Evolutionary conservation across 2,329 filamentous ascomycete genomes (phyloP), one percentile per base, ranked within the genome.

Genomic region (Phymatotrichopsis omnivora): DNA sequence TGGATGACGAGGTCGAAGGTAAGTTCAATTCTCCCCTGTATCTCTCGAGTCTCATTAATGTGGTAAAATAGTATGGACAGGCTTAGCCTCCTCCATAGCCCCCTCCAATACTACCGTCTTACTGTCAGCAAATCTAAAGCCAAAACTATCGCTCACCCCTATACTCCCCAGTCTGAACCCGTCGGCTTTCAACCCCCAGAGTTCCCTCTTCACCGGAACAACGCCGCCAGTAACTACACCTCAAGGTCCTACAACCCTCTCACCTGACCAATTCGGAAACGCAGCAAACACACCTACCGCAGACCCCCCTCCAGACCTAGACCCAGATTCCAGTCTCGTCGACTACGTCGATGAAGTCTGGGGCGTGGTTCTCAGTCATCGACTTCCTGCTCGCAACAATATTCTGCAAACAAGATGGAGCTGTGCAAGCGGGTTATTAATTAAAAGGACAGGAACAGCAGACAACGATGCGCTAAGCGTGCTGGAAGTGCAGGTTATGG

Each of bases 311-410:
- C 54, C 62, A 12, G 71, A 76, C 56, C 65, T 71, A 35, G 76
- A 81, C 47, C 68, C 69, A 1, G 82, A 87, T 46, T 75, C 80
- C 1, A 74, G 80, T 16, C 72, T 93, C 8, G 66, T 83, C 14
- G 83, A 91, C 58, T 64, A 75, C 2, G 78, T 77, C 1, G 84
- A 91, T 57, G 80, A 84, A 52, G 81, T 75, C 0, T 89, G 81
- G 79, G 82, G 79, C 16, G 73, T 82, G 4, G 68, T 91, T 12
- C 70, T 83, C 80, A 85, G 59, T 70, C 48, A 41, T 30, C 53
- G 27, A 47, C 53, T 33, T 49, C 30, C 11, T 45, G 10, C 37
- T 41, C 8, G 35, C 44, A 19, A 34, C 42, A 29, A 45, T 48
- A 19, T 44, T 43, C 19, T 23, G 45, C 7, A 78, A 32, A 61